Evolutionary conservation across 2,329 filamentous ascomycete species (phyloP), one percentile per base, ranked within the genome.

Genomic region (Neonectria ditissima): DNA sequence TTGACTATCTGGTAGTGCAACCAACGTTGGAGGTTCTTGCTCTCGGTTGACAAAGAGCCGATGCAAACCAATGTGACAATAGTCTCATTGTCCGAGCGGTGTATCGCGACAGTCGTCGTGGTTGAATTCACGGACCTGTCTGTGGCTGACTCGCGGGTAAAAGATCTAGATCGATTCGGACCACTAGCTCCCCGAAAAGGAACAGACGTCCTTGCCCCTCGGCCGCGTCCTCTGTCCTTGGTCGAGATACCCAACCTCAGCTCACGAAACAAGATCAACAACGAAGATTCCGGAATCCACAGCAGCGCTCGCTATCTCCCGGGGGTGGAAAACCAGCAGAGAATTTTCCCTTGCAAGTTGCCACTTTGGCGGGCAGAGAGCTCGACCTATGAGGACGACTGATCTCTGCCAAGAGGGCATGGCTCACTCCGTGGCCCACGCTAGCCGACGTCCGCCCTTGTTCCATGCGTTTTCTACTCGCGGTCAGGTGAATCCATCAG

Each of bases 401-500:
- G 51, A 47, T 62, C 39, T 62, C 28, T 45, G 47, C 48, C 34
- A 55, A 55, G 60, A 32, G 39, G 26, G 51, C n/a, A 48, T 61
- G 58, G 37, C 32, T 48, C 18, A 26, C 45, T 48, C 16, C 16
- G n/a, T n/a, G 45, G 45, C 26, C 59, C 59, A 62, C 48, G 48
- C 50, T 44, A 16, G 34, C 32, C 47, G 18, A 57, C 55, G 39
- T 45, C 20, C 55, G 54, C 55, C 60, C 60, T 62, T 53, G 60
- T 62, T 62, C 54, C 54, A 62, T 57, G 48, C 48, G n/a, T 54
- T 58, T 57, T 57, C 48, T 45, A 47, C 37, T 41, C 8, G 47
- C 14, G 58, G 55, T 58, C 55, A 58, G 59, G 59, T 58, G 59
- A 41, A 53, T 22, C n/a, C n/a, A n/a, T n/a, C 39, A 51, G 22